Conservation (phyloP, 441 rosid genomes). For the Sinapis alba region DNA sequence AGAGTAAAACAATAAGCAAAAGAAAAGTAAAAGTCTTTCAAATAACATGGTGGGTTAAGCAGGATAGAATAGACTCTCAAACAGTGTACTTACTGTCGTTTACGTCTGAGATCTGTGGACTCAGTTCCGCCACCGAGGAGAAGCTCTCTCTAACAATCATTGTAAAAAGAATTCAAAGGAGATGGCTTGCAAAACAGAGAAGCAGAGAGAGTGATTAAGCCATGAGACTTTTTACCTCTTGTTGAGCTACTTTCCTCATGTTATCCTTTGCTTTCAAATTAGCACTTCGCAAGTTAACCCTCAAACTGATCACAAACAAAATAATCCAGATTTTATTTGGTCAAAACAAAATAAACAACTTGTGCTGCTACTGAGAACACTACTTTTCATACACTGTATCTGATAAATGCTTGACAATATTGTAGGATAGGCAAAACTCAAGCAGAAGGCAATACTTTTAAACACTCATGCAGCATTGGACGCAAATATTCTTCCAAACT, state of each 20-base stretch:
- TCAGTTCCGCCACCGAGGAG: constrained; percentile 96
- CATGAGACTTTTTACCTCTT: constrained; percentile 67
- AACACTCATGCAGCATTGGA: no score
- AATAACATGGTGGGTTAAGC: not conserved
- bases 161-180: not conserved
- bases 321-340: not conserved
- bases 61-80: not conserved
- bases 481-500: not conserved
- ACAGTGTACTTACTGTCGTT: constrained; percentile 75
- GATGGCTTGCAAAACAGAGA: not conserved
- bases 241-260: constrained; percentile 82
- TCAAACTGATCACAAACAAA: constrained; percentile 52
- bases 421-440: not conserved
- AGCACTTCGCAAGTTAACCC: constrained; percentile 74
- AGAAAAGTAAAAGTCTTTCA: not conserved
- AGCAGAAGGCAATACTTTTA: not conserved
- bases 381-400: not conserved
- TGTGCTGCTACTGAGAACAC: constrained; percentile 5
- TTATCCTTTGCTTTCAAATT: constrained; percentile 91
- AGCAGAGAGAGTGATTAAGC: constrained; percentile 7
- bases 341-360: not conserved
- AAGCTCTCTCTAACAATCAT: constrained; percentile 76
- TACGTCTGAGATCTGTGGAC: constrained; percentile 85
- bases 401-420: constrained; percentile 4
- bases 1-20: constrained; percentile 1